These are phyloP conservation scores for Oryza meyeriana DNA, from an alignment of 176 grass and related monocot species.

Conservation along the genomic window DNA sequence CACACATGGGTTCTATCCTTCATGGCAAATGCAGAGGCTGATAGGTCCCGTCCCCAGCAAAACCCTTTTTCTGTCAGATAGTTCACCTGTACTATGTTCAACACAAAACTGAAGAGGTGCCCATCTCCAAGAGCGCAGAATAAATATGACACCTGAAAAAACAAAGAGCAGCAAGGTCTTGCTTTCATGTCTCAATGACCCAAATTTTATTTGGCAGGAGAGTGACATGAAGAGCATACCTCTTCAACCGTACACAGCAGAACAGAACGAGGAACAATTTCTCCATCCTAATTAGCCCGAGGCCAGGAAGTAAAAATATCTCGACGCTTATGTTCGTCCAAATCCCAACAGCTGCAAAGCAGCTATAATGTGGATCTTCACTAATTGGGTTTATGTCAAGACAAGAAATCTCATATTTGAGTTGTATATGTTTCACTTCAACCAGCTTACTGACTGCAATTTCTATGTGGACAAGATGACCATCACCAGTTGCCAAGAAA, in stretches of 20 bases:
- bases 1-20: constrained; percentile 89
- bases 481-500: constrained; percentile 85
- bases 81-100: constrained; percentile 58
- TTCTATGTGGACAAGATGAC: constrained; percentile 96
- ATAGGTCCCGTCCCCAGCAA: constrained; percentile 89
- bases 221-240: constrained; percentile 49
- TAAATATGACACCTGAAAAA: constrained; percentile 77
- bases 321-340: constrained; percentile 98
- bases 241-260: constrained; percentile 88
- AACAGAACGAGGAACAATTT: constrained; percentile 88
- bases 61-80: constrained; percentile 79
- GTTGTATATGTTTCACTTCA: constrained; percentile 78
- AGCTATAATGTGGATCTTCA: constrained; percentile 55
- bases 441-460: constrained; percentile 64
- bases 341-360: constrained; percentile 86
- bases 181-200: too few species aligned
- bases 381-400: constrained; percentile 79
- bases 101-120: constrained; percentile 78
- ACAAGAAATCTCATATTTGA: constrained; percentile 93
- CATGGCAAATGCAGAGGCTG: constrained; percentile 77
- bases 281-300: constrained; percentile 72
- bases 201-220: neutral
- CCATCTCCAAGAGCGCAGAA: constrained; percentile 95
- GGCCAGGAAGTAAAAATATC: constrained; percentile 83
- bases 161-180: constrained; percentile 4